These are phyloP conservation scores for Myxozyma neotropica DNA, from an alignment of 805 yeast genomes.

Conservation along the genomic window DNA sequence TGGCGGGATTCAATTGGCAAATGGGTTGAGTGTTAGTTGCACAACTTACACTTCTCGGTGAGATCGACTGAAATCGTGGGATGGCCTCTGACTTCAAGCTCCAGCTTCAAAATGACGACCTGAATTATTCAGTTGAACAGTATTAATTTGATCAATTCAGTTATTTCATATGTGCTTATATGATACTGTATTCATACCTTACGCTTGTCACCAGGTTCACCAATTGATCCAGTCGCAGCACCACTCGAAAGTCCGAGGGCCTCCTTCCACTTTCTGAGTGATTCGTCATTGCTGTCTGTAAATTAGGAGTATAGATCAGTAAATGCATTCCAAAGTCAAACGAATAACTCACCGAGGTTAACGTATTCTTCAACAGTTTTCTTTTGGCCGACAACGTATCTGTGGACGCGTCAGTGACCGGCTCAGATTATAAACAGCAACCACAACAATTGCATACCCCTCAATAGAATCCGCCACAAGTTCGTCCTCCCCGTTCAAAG, in stretches of 20 bases:
- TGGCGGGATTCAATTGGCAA: too few species aligned
- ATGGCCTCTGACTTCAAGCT: constrained; percentile 69
- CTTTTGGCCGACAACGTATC: constrained; percentile 62
- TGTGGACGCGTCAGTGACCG: not conserved
- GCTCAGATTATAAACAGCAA: too few species aligned
- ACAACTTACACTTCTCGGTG: constrained; percentile 52
- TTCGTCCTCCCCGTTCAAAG: constrained; percentile 19
- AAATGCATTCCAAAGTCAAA: not conserved
- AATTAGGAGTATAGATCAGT: too few species aligned
- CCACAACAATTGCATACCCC: too few species aligned
- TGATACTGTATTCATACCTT: too few species aligned
- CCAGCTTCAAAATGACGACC: constrained; percentile 79
- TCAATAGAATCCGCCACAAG: constrained; percentile 19
- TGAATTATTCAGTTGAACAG: too few species aligned
- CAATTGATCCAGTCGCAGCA: constrained; percentile 49
- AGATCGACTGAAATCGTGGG: constrained; percentile 68
- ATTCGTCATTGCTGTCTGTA: constrained; percentile 82
- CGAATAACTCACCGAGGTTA: constrained; percentile 46
- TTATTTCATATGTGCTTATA: too few species aligned
- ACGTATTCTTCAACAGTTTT: constrained; percentile 84
- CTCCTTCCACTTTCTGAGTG: constrained; percentile 87
- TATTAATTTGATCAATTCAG: too few species aligned
- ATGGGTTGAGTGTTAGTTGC: too few species aligned
- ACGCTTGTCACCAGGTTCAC: constrained; percentile 68
- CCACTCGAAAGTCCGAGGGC: constrained; percentile 65